A percentile compares a stretch with the other conserved stretches of the same genome.
Conservation (phyloP, 1,284 basidiomycete genomes). For the Marasmius fiardii region DNA sequence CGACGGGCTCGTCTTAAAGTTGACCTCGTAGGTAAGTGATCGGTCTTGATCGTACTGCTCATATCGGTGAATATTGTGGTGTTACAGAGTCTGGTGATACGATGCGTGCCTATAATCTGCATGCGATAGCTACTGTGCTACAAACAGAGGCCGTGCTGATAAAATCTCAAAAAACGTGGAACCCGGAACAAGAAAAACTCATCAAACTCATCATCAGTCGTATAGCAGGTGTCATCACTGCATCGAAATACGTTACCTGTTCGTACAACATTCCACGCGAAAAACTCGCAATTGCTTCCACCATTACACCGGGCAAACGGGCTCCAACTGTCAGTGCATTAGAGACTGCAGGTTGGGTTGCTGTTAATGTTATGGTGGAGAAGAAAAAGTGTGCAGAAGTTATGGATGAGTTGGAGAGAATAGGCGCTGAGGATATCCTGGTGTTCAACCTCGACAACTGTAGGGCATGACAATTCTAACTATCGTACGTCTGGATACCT, state of each 20-base stretch:
- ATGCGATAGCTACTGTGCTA: conserved; percentile 88
- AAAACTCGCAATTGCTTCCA: conserved; percentile 59
- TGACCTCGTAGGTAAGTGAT: conserved; percentile 81
- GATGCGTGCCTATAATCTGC: conserved; percentile 97
- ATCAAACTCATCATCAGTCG: conserved; percentile 84
- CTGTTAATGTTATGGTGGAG: conserved; percentile 91
- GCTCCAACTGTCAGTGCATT: conserved; percentile 90
- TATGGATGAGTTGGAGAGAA: conserved; percentile 87
- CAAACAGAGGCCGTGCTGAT: conserved; percentile 94
- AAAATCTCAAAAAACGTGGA: conserved; percentile 69
- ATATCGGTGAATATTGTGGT: conserved; percentile 3
- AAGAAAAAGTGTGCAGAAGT: conserved; percentile 78
- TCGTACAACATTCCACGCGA: conserved; percentile 86
- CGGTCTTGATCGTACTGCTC: not conserved
- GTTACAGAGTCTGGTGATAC: conserved; percentile 99
- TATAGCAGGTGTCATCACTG: conserved; percentile 92
- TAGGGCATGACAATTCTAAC: conserved; percentile 83
- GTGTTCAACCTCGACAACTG: conserved; percentile 92
- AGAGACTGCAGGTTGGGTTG: conserved; percentile 86
- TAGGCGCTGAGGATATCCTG: conserved; percentile 90
- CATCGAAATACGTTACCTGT: conserved; percentile 84
- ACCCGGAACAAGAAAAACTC: conserved; percentile 65
- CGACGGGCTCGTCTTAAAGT: conserved; percentile 44
- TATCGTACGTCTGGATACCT: too few species aligned
- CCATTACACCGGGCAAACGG: conserved; percentile 85